Base-by-base conservation (phyloP, 2,329 filamentous ascomycete species). In the Apiospora kogelbergensis region DNA sequence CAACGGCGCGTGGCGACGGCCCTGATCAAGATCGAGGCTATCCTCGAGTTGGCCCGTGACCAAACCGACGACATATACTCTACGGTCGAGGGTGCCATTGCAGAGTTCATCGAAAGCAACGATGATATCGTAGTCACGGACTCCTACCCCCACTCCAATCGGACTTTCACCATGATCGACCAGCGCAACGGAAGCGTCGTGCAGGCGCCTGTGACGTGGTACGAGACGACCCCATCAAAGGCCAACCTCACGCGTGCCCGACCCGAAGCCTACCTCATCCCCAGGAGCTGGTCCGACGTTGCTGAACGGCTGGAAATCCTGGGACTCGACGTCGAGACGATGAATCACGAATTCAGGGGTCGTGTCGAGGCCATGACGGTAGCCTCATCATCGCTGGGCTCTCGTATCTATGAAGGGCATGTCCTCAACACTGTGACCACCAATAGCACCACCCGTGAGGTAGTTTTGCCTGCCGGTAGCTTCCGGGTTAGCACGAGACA, bases 41-140 rank as follows among this genome's bases (percentile, higher is more conserved):
- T 76, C 6, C 64, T 76, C n/a, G 72, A 76, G 33, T 72, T 74
- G 65, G 74, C 74, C n/a, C 67, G 68, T 10, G 74, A 73, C 67
- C 72, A 75, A 26, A 45, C 68, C 10, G 72, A 73, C 11, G 68
- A 73, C 33, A 73, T 76, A 37, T 71, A 75, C 66, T 65, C 66
- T 11, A 74, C 71, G 10, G 72, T 75, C n/a, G 67, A 75, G 63
- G 71, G 65, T 6, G 74, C 73, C 2, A 72, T 75, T 44, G n/a
- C 69, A 5, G 69, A 73, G 5, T 76, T 76, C 65, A 73, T 74
- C 65, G 17, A 45, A 9, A 73, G 72, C 42, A 24, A 70, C 20
- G 74, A 75, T 30, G 72, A 74, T n/a, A 76, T 76, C 40, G 68
- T 76, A 15, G 65, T 76, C 30, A 76, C 75, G 0, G 75, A 76